Evolutionary conservation across 1,284 basidiomycete species (phyloP).

Genomic region (Microbotryum silenes-acaulis): DNA sequence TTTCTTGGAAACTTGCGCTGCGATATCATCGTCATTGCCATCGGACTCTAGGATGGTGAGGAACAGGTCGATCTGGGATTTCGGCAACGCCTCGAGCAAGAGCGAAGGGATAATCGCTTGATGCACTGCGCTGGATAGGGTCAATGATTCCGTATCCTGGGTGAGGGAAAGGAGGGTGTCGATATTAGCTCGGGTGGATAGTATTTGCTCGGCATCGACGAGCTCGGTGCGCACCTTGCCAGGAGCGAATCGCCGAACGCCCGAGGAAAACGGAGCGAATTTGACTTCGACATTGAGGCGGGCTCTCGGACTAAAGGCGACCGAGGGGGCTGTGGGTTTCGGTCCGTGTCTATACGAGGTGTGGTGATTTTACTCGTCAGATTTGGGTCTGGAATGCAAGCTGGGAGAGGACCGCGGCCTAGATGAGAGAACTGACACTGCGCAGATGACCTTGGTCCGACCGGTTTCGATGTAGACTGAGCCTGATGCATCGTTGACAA

Average conservation of each 20-base stretch:
- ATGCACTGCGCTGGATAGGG: conserved; percentile 70
- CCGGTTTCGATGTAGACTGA: conserved; percentile 90
- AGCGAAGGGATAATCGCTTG: conserved; percentile 80
- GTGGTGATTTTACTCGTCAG: not conserved
- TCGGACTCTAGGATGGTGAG: conserved; percentile 86
- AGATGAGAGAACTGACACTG: conserved; percentile 55
- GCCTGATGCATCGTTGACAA: conserved; percentile 87
- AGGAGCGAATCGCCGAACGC: conserved; percentile 60
- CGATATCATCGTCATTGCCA: conserved; percentile 72
- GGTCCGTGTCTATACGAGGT: conserved; percentile 71
- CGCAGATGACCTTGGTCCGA: conserved; percentile 84
- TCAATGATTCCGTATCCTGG: conserved; percentile 88
- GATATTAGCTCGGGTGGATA: not conserved
- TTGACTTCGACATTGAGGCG: conserved; percentile 91
- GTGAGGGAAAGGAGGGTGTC: not conserved
- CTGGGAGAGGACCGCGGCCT: too few species aligned
- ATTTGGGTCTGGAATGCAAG: too few species aligned
- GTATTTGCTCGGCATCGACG: too few species aligned
- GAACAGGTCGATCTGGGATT: conserved; percentile 87
- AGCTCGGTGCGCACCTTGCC: conserved; percentile 55
- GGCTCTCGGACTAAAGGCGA: conserved; percentile 72
- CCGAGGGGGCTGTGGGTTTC: conserved; percentile 44
- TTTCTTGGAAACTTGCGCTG: conserved; percentile 43
- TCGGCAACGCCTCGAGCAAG: conserved; percentile 81
- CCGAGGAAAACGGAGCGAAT: conserved; percentile 85